Base-by-base conservation (phyloP, 352 stramenopile genomes). In the Phytopythium aichiense region DNA sequence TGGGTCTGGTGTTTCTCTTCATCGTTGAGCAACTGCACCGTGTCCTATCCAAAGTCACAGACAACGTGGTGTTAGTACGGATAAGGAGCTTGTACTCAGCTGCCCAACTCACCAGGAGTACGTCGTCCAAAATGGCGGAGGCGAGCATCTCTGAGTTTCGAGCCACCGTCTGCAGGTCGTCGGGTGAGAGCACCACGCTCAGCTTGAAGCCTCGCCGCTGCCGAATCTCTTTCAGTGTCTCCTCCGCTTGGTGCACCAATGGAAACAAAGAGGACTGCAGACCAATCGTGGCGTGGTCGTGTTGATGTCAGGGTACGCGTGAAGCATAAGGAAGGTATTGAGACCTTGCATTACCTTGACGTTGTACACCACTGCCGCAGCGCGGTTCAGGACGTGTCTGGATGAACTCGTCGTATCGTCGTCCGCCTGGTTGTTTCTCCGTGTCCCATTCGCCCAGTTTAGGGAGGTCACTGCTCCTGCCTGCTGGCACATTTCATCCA, bases 101-200 rank as follows among this genome's bases (percentile, higher is more conserved):
- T 23, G 48, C 1, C 4, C 11, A 7, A 58, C 69, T 57, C 66
- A 91, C 81, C 53, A 88, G 63, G 16, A 90, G 64, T 0, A 91
- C 60, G 25, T 91, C 81, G 48, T 91, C 79, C 54, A 91, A 63
- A 52, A 91, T 79, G 6, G 77, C 68, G 15, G 73, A 71, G 6
- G 79, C 76, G 2, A 91, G 69, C 54, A 75, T 52, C 12, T 87
- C 79, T 7, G 76, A 88, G 50, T 89, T 72, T 23, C 72, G 51
- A 4, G 73, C 71, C 33, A 89, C 77, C 5, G 63, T 54, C 37
- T 66, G 53, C n/a, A 91, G 52, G 3, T 85, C 69, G 2, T 61
- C 48, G 20, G 67, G 59, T 38, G 68, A 65, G 0, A 88, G 60
- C 37, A 86, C 55, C 1, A 85, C 53, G 15, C 76, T 85, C 16